These are phyloP conservation scores for Fusarium sp. DNA, from an alignment of 2,329 filamentous ascomycete species.

Conservation along the genomic window DNA sequence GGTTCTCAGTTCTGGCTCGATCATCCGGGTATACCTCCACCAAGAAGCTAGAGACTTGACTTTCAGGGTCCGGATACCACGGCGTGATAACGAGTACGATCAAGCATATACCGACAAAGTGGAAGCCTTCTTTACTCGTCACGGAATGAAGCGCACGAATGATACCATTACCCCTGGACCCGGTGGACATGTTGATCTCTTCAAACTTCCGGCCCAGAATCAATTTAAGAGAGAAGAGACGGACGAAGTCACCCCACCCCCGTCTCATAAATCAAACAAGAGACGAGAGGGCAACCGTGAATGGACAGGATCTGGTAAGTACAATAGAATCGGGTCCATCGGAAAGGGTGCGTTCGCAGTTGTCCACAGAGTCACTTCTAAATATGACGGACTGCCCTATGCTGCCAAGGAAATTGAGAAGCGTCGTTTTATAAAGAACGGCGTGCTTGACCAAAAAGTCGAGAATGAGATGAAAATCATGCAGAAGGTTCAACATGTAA, in stretches of 20 bases:
- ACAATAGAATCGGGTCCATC: constrained; percentile 84
- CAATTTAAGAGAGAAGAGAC: constrained; percentile 37
- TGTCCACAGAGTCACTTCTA: constrained; percentile 90
- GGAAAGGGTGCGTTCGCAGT: constrained; percentile 96
- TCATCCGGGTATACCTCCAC: constrained; percentile 75
- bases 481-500: constrained; percentile 83
- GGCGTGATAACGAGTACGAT: constrained; percentile 73
- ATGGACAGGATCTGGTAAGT: constrained; percentile 87
- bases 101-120: constrained; percentile 76
- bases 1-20: constrained; percentile 77
- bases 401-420: constrained; percentile 97
- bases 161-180: constrained; percentile 61
- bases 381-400: constrained; percentile 83
- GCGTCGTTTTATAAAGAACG: constrained; percentile 91
- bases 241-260: constrained; percentile 29
- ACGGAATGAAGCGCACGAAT: constrained; percentile 50
- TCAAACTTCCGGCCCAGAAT: constrained; percentile 44
- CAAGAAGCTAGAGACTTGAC: constrained; percentile 69
- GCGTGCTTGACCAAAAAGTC: constrained; percentile 87
- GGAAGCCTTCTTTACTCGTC: constrained; percentile 68
- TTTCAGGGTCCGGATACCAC: constrained; percentile 88
- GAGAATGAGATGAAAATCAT: constrained; percentile 99
- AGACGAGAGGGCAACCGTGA: constrained; percentile 58
- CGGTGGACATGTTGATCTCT: constrained; percentile 58
- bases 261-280: constrained; percentile 34